Base-by-base conservation (phyloP, 2,329 filamentous ascomycete genomes). In the Neofusicoccum parvum region DNA sequence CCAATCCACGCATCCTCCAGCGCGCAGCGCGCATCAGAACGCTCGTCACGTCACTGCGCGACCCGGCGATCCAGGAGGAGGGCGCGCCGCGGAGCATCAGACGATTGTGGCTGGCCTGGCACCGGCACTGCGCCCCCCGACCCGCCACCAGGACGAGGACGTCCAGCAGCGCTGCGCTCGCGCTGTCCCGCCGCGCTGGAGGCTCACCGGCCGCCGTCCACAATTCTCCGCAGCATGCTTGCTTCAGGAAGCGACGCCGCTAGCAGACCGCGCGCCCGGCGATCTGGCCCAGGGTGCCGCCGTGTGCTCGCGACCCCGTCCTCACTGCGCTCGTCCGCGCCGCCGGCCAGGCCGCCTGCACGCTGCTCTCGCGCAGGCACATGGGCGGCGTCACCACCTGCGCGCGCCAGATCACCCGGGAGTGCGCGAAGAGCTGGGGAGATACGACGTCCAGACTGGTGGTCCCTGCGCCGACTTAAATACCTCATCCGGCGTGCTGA, bases 1-100 rank as follows among this genome's bases (percentile, higher is more conserved):
- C 53, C 39, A 45, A 58, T 58, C 54, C 54, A 17, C 37, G 15
- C 53, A 58, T 27, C 54, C 54, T 56, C 37, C 20, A 54, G 39
- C 20, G 17, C 46, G 46, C 46, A 27, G 27, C 27, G 27, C 39
- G 39, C 54, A 58, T 58, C 54, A 58, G 20, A 36, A 45, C 27
- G 23, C 23, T 10, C 17, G 3, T 60, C 41, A 46, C 56, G 41
- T 60, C 43, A 36, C 54, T 46, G 54, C 54, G 41, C 54, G 41
- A 45, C 56, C 56, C 43, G 56, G 56, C 56, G 43, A 60, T 60
- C 56, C 56, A 60, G 56, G 56, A 60, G 56, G 37, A 58, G 54
- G 17, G 23, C 46, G 12, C 53, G 53, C 53, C 39, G 54, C 56
- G 41, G 54, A n/a, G 15, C 27, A 59, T 59, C 54, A 59, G 39